These are phyloP conservation scores for Gyrodon lividus DNA, from an alignment of 768 basidiomycete species.

Conservation along the genomic window DNA sequence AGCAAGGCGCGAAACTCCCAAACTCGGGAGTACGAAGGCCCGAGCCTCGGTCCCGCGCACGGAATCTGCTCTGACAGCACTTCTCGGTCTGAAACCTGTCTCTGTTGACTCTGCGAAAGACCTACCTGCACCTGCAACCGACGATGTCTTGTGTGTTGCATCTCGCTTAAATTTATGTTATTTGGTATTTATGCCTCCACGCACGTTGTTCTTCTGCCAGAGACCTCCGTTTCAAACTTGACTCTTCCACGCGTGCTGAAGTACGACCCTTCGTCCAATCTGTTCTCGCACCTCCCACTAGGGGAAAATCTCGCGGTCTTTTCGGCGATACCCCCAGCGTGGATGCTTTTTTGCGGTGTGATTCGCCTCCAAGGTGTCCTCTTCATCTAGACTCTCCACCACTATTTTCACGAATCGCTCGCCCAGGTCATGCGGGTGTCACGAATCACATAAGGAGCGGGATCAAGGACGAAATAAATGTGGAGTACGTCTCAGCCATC, in stretches of 20 bases:
- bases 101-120: constrained; percentile 33
- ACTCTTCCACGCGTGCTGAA: constrained; percentile 22
- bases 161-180: not conserved
- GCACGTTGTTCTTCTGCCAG: constrained; percentile 19
- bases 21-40: constrained; percentile 32
- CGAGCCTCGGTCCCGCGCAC: constrained; percentile 27
- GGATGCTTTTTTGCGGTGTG: constrained; percentile 30
- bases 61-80: constrained; percentile 19
- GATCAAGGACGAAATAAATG: constrained; percentile 1
- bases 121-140: constrained; percentile 25
- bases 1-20: constrained; percentile 48
- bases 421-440: not conserved
- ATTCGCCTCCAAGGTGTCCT: constrained; percentile 26
- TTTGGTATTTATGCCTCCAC: not conserved
- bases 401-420: constrained; percentile 41
- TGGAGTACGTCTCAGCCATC: constrained; percentile 26
- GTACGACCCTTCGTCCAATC: constrained; percentile 30
- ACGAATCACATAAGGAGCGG: not conserved
- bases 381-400: constrained; percentile 39
- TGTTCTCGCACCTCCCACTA: constrained; percentile 17
- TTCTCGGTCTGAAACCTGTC: constrained; percentile 25
- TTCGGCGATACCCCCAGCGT: constrained; percentile 17
- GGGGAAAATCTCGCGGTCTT: constrained; percentile 10
- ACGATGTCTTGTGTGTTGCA: constrained; percentile 42
- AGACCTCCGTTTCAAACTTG: constrained; percentile 32